Evolutionary conservation across 768 basidiomycete genomes (phyloP).

Genomic region (Phylloporus arenicola): DNA sequence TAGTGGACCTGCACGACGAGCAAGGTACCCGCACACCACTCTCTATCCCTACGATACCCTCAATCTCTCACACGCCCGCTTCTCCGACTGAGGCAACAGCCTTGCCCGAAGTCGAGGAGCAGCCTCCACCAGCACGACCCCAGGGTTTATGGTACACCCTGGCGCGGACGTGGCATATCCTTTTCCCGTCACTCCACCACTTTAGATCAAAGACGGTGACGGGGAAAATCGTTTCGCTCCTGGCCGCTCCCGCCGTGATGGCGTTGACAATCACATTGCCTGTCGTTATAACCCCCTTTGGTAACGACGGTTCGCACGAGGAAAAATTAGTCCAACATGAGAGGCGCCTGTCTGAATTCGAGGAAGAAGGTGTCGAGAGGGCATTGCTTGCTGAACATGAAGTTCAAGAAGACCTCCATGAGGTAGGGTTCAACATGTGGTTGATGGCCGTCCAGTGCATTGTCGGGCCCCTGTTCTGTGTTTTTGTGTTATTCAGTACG

Average conservation of each 20-base stretch:
- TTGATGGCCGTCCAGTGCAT: conserved; percentile 80
- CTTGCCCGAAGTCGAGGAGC: conserved; percentile 43
- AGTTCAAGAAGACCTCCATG: conserved; percentile 63
- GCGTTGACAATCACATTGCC: conserved; percentile 84
- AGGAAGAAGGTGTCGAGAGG: conserved; percentile 69
- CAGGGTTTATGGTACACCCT: conserved; percentile 35
- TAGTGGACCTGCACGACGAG: conserved; percentile 11
- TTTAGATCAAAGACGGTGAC: conserved; percentile 66
- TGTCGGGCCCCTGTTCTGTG: conserved; percentile 75
- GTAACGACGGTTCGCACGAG: conserved; percentile 10
- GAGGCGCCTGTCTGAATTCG: conserved; percentile 57
- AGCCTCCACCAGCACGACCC: conserved; percentile 36
- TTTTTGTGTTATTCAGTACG: conserved; percentile 72
- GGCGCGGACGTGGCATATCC: conserved; percentile 46
- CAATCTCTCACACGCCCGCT: conserved; percentile 52
- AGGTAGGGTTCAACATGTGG: conserved; percentile 70
- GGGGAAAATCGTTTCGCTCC: conserved; percentile 66
- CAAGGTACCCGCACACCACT: conserved; percentile 12
- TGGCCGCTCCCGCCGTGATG: conserved; percentile 86
- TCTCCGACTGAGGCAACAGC: conserved; percentile 37
- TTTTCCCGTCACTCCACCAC: conserved; percentile 82
- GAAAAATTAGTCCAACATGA: conserved; percentile 33
- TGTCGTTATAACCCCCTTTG: conserved; percentile 70
- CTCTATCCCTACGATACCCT: conserved; percentile 40
- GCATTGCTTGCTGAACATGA: conserved; percentile 70